Evolutionary conservation across 306 rosid genomes (phyloP), one percentile per base, ranked within the genome.

Genomic region (Trifolium pratense): DNA sequence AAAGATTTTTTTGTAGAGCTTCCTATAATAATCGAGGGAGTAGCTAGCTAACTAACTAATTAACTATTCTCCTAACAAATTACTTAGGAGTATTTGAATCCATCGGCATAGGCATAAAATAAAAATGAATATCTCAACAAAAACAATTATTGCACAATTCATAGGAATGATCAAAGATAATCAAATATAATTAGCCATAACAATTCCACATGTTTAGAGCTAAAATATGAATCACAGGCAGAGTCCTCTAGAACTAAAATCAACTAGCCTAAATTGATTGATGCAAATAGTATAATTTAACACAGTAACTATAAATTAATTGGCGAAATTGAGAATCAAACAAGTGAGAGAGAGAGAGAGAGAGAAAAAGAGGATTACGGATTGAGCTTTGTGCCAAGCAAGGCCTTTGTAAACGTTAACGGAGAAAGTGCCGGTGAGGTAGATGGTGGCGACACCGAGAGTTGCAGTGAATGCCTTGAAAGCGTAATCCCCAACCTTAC

Each of bases 301-400:
- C 21, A 58, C 21, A 34, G 0, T 8, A 23, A 20, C 0, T 32
- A 25, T 7, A 31, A 32, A 34, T 21, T 6, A 26, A 75, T 34
- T 12, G 9, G 36, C 34, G 12, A 34, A 69, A 36, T 23, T 11
- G 9, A 46, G 9, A 77, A 46, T 49, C 12, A 68, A 77, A 45
- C 53, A 14, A 29, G 11, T 21, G 37, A 59, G 56, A 16, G 26
- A 25, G 37, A 43, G 20, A 56, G 45, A 43, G 15, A n/a, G 37
- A 59, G 56, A 16, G 26, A 25, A 48, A 43, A 18, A 56, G 45
- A 43, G 15, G 61, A 16, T 7, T 77, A 92, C 96, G 26, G 89
- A 66, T 85, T 92, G 97, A 83, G 92, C 81, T 11, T 92, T 90
- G 80, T 92, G 97, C 97, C 96, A 92, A 36, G 92, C 71, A 53